Evolutionary conservation across 257 asterid species (phyloP), one percentile per base, ranked within the genome.

Genomic region (Perilla frutescens): DNA sequence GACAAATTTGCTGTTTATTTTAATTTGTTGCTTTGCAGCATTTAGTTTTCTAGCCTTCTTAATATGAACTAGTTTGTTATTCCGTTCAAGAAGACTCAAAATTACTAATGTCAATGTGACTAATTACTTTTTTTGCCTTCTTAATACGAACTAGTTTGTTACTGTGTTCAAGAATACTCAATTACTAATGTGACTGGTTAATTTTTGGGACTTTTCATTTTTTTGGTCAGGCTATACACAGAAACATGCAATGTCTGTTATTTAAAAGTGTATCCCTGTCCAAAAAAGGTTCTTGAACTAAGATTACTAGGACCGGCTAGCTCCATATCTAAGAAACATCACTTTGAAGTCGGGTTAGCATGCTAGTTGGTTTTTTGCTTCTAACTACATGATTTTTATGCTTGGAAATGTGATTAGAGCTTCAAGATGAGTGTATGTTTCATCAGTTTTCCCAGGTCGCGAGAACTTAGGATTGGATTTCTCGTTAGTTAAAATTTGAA

Each of bases 321-420:
- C 14, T 48, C 15, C 54, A 11, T 48, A 48, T 3, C 15, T 11
- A 48, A 11, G 15, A 48, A 48, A 12, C 20, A 48, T 48, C 54
- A 48, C 54, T 11, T 48, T 48, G 54, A 11, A 12, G 5, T 48
- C 5, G 14, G 37, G 37, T 34, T 4, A 34, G 37, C 37, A 34
- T 34, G 26, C 1, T 20, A 20, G 26, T 20, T 20, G 51, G 8
- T 2, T 47, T 47, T 10, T 4, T 4, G 6, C 8, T 41, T 3
- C 8, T 8, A 7, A 1, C 49, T 44, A 1, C 49, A 7, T 56
- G 37, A 59, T 34, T 34, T 44, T 26, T 32, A 3, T 55, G 56
- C 47, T 58, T 44, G 39, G 26, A 37, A 29, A 59, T 68, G 37
- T 37, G 37, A 49, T 50, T 32, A 34, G 48, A 48, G 60, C 72